These are phyloP conservation scores for Isoetes taiwanensis DNA, from an alignment of 75 land plant species.

Conservation along the genomic window DNA sequence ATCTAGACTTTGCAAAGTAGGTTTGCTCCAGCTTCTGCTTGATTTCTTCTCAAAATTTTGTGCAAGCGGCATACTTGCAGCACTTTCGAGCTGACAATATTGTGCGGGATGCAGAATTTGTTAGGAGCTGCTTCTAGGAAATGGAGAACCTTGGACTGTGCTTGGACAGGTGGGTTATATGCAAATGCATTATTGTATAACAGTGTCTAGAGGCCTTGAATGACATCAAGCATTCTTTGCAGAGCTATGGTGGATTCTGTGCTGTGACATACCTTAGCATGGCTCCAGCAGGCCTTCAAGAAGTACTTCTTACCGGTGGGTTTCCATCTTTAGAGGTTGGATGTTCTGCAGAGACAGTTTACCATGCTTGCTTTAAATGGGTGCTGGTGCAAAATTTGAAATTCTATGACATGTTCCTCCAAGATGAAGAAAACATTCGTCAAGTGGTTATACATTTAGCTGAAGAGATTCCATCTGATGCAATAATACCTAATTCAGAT, in stretches of 20 bases:
- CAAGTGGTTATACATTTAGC: conserved; percentile 60
- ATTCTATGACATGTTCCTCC: conserved; percentile 74
- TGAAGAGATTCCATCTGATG: no score
- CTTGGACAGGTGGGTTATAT: conserved; percentile 65
- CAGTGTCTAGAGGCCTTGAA: no score
- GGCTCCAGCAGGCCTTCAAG: conserved; percentile 67
- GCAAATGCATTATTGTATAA: background rate
- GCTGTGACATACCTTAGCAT: conserved; percentile 92
- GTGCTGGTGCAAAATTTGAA: conserved; percentile 72
- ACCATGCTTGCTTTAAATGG: conserved; percentile 57
- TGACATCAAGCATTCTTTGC: conserved; percentile 1
- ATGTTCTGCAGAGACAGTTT: conserved; percentile 84
- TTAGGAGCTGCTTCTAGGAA: conserved; percentile 56
- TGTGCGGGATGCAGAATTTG: conserved; percentile 81
- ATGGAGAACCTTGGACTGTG: conserved; percentile 72
- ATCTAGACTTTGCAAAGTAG: no score
- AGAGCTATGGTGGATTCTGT: conserved; percentile 98
- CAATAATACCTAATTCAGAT: no score
- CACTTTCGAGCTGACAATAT: conserved; percentile 95
- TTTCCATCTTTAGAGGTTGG: conserved; percentile 64
- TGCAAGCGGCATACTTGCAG: conserved; percentile 53
- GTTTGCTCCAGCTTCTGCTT: no score
- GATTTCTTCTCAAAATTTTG: no score
- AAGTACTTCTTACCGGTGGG: conserved; percentile 84
- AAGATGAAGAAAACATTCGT: conserved; percentile 45